Evolutionary conservation across 345 rosid genomes (phyloP).

Genomic region (Lumnitzera littorea): DNA sequence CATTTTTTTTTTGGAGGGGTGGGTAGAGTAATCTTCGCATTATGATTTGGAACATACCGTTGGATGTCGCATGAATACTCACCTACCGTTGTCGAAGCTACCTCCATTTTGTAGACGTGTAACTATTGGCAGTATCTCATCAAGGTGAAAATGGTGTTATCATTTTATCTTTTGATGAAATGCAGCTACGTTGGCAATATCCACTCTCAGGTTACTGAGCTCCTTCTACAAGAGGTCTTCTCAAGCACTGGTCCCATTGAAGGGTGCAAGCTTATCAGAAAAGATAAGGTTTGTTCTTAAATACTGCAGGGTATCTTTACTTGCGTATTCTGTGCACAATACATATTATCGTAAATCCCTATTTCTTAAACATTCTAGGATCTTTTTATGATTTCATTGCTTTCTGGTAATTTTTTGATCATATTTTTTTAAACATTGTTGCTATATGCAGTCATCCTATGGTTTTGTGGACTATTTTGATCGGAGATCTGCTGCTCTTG

Average conservation of each 20-base stretch:
- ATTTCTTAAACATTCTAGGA: not conserved
- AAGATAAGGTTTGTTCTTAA: constrained; percentile 48
- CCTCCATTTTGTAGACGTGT: too few relatives aligned
- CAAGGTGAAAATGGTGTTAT: not conserved
- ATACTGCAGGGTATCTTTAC: not conserved
- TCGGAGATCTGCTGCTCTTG: constrained; percentile 77
- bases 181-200: constrained; percentile 69
- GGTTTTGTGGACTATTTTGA: constrained; percentile 91
- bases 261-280: constrained; percentile 63
- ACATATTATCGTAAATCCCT: not conserved
- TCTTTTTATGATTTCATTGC: not conserved
- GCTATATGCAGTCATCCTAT: constrained; percentile 67
- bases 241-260: constrained; percentile 59
- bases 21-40: too few relatives aligned
- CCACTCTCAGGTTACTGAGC: constrained; percentile 61
- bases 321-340: not conserved
- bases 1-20: not conserved
- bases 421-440: constrained; percentile 1
- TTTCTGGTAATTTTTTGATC: not conserved
- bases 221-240: constrained; percentile 62
- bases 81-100: too few relatives aligned
- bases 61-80: too few relatives aligned
- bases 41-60: too few relatives aligned
- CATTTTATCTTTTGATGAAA: constrained; percentile 5
- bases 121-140: too few relatives aligned